phyloP scores from a whole-genome alignment of 1,284 basidiomycete species.

The Apiotrichum sp. region DNA sequence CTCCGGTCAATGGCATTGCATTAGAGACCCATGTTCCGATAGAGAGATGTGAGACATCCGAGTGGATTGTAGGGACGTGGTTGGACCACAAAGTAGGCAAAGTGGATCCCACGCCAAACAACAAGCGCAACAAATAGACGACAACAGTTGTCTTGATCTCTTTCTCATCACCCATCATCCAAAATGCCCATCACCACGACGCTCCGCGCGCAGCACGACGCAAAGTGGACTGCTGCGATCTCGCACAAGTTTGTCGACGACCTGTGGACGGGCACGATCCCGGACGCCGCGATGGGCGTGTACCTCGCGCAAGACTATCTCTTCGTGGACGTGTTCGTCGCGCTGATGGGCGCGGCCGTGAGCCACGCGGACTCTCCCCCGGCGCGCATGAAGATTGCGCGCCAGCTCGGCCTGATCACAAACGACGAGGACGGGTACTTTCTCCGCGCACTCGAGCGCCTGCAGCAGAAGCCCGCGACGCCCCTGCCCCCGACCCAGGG shows the following conservation, averaged over 20 bases:
- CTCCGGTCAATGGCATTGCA: too few species aligned
- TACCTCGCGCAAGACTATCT: conserved; percentile 16
- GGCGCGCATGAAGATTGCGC: conserved; percentile 8
- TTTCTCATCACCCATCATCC: not conserved
- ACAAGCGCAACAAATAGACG: too few species aligned
- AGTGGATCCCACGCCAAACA: too few species aligned
- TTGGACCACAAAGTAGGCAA: too few species aligned
- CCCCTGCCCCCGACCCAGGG: not conserved
- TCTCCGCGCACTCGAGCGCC: conserved; percentile 9
- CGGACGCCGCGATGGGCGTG: conserved; percentile 1
- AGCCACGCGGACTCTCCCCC: conserved; percentile 6
- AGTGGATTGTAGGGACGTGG: too few species aligned
- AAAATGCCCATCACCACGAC: not conserved
- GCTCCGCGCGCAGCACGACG: not conserved
- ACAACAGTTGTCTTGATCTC: too few species aligned
- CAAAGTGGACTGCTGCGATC: conserved; percentile 1
- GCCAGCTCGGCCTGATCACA: conserved; percentile 14
- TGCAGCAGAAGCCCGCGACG: not conserved
- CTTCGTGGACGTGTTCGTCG: conserved; percentile 17
- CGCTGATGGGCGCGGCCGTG: conserved; percentile 16
- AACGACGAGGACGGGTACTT: conserved; percentile 20
- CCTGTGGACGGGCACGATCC: conserved; percentile 14
- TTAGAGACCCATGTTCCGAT: too few species aligned
- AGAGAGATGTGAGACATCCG: too few species aligned
- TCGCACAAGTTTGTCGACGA: conserved; percentile 8